Evolutionary conservation across 768 basidiomycete genomes (phyloP), one percentile per base, ranked within the genome.

Genomic region (Amanita molliuscula): DNA sequence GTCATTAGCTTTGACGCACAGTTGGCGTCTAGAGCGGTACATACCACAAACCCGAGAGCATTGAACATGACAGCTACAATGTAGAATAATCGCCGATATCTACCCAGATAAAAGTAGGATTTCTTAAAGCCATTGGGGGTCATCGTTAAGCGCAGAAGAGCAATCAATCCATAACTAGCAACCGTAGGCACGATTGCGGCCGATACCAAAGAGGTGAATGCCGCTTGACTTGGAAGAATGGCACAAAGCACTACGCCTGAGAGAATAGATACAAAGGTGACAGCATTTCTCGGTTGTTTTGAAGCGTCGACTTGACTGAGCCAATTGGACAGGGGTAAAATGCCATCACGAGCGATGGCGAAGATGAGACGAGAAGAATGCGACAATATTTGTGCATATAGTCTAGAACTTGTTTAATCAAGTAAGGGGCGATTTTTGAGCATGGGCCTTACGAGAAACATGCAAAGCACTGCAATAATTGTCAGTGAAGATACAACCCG

Each of bases 311-410:
- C 86, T 53, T 73, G 66, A 38, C 87, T 81, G 46, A 96, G 85
- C 92, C 91, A 95, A 10, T 67, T 53, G 0, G 88, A 91, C 41
- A 88, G 62, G 0, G 93, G 92, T 7, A 96, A 70, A 0, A 94
- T 88, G 21, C 92, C 92, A 57, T 96, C 93, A 47, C 93, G 83
- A n/a, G 92, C 92, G 42, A 96, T 86, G 6, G 92, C 93, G 59
- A 88, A 96, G 36, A 96, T 76, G 25, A 96, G 75, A 3, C 92
- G 79, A 10, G 90, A 93, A 10, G 90, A 79, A 1, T 1, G 93
- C 92, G 16, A 94, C 88, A 51, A 95, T 81, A n/a, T 86, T 79
- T 41, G 94, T 77, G 55, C 84, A 89, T 1, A 90, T 90, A 63
- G 88, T 93, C 86, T 90, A 57, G 37, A 35, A 6, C 2, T 35